A percentile compares a stretch with the other conserved stretches of the same genome.
These are phyloP conservation scores for Aspergillus ochraceoroseus DNA, from an alignment of 2,329 filamentous ascomycete genomes.

Conservation along the genomic window DNA sequence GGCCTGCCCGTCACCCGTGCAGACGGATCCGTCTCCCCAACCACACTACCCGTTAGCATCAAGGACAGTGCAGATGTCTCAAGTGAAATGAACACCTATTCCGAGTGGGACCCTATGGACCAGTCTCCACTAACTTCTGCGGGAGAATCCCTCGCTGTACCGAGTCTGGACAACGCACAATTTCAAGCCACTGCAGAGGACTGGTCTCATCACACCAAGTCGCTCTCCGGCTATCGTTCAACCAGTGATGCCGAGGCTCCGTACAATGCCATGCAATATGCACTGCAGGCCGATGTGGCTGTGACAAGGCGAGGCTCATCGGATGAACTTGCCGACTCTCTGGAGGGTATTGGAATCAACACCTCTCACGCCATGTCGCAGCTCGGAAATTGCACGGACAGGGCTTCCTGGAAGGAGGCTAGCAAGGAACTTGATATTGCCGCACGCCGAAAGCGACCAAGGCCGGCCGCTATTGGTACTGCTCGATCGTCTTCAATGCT, in stretches of 20 bases:
- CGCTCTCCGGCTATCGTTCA: constrained; percentile 20
- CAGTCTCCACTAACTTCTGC: constrained; percentile 21
- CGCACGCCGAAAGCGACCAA: constrained; percentile 44
- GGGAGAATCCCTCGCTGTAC: constrained; percentile 22
- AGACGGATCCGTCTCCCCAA: constrained; percentile 29
- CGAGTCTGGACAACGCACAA: constrained; percentile 19
- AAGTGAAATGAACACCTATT: constrained; percentile 22
- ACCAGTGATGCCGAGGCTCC: constrained; percentile 25
- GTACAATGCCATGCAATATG: constrained; percentile 33
- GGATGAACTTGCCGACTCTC: constrained; percentile 32
- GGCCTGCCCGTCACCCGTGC: constrained; percentile 23
- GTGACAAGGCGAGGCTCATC: constrained; percentile 32
- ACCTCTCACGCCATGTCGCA: constrained; percentile 26
- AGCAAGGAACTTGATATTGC: constrained; percentile 45
- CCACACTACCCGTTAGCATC: constrained; percentile 24
- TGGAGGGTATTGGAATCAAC: constrained; percentile 37
- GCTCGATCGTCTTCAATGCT: constrained; percentile 37
- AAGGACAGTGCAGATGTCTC: constrained; percentile 7
- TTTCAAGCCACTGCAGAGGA: constrained; percentile 22
- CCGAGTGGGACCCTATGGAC: constrained; percentile 30
- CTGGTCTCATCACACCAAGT: constrained; percentile 25
- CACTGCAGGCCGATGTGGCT: constrained; percentile 31
- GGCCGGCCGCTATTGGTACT: constrained; percentile 46
- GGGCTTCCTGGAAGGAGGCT: constrained; percentile 33
- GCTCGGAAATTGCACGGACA: constrained; percentile 26